Evolutionary conservation across 495 filamentous ascomycete genomes (phyloP).

Genomic region (Trichoderma asperelloides): DNA sequence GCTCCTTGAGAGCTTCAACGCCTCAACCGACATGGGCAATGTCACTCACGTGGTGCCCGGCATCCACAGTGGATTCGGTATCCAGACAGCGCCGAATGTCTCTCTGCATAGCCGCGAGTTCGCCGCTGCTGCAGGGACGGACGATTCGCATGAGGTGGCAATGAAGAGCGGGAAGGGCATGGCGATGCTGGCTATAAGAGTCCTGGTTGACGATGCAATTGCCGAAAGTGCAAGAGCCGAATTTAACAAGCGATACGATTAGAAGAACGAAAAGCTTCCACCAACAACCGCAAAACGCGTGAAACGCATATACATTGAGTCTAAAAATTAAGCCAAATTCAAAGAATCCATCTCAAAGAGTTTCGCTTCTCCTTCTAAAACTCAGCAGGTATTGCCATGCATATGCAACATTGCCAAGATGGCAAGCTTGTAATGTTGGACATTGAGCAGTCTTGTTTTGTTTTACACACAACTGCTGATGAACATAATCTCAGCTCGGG

Average conservation of each 20-base stretch:
- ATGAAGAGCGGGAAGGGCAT: constrained; percentile 47
- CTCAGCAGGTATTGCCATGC: too few relatives aligned
- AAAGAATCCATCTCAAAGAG: too few relatives aligned
- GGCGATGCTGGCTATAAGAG: constrained; percentile 42
- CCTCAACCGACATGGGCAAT: constrained; percentile 43
- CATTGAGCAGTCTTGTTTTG: background rate
- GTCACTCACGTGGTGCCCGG: constrained; percentile 48
- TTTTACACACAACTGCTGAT: background rate
- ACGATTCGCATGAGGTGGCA: constrained; percentile 36
- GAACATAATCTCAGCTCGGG: background rate
- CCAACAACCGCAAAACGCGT: too few relatives aligned
- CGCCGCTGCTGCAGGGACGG: constrained; percentile 40
- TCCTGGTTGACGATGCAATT: constrained; percentile 40
- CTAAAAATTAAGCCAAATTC: too few relatives aligned
- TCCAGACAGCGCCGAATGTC: constrained; percentile 33
- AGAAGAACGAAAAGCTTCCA: constrained; percentile 27
- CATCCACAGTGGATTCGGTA: constrained; percentile 49
- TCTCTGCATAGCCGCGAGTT: constrained; percentile 50
- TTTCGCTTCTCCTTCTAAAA: too few relatives aligned
- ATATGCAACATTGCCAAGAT: too few relatives aligned
- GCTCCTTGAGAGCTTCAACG: constrained; percentile 27
- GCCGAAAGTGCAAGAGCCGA: constrained; percentile 17
- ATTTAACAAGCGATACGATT: constrained; percentile 27
- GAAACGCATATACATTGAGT: background rate
- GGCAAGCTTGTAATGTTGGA: background rate